Base-by-base conservation (phyloP, 257 asterid genomes). In the Osmanthus fragrans region DNA sequence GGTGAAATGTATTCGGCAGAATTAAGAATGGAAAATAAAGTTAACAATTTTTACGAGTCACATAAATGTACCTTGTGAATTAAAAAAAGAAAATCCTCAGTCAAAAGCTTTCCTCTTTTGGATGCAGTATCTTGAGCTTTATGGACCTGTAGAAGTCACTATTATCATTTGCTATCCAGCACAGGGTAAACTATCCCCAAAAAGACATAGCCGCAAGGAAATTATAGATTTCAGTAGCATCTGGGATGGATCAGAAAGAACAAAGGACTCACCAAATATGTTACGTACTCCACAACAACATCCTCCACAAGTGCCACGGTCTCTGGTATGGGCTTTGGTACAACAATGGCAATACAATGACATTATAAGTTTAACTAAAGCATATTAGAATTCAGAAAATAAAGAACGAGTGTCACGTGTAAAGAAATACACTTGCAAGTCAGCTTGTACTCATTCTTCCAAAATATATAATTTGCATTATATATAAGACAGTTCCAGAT, bases 281-380 rank as follows among this genome's bases (percentile, higher is more conserved):
- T 90, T 82, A 95, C 94, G 76, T 95, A 95, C 81, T 95, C 98
- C 80, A 93, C 94, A 71, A 93, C 99, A 58, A 92, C 89, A 80
- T 95, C 99, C 82, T 95, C 99, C 77, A 91, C 90, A 58, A 95
- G 96, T n/a, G 94, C 72, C 56, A 92, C 89, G 6, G 99, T 92
- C 83, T 95, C 99, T 1, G 97, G 99, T 80, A 91, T 92, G 21
- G 97, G 98, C 97, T 94, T 91, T 30, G 76, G 49, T 54, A 45
- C 81, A 85, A 27, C 72, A 80, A 32, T 47, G 72, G 36, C 45
- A 80, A 70, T 45, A 60, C 10, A 72, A 65, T 63, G 23, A 40
- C 71, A 75, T 73, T 19, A 23, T 9, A 25, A 25, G 27, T 0
- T 25, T 25, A 25, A 25, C 27, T 25, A 25, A 25, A 25, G 27